Percentiles rank a stretch among this genome's conserved stretches.
Conservation (phyloP, 768 basidiomycete genomes). For the Suillus plorans region DNA sequence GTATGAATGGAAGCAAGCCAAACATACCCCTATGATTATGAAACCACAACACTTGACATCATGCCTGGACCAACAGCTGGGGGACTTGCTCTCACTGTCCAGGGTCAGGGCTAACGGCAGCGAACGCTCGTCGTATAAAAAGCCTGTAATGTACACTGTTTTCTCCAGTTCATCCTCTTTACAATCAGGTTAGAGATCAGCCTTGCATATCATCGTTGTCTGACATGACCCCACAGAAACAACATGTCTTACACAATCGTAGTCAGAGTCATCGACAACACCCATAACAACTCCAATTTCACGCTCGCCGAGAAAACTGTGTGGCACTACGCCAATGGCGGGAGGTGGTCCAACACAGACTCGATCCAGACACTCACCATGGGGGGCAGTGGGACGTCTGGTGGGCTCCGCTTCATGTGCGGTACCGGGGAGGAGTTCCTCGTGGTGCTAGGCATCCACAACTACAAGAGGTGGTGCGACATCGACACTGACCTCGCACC, state of each 20-base stretch:
- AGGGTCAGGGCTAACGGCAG: too few relatives aligned
- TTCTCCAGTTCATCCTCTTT: too few relatives aligned
- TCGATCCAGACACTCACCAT: constrained; percentile 30
- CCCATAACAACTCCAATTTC: not conserved
- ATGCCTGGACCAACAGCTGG: too few relatives aligned
- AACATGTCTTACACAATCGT: not conserved
- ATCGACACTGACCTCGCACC: constrained; percentile 31
- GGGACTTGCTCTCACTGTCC: too few relatives aligned
- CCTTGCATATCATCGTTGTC: not conserved
- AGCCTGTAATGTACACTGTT: too few relatives aligned
- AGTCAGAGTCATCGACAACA: not conserved
- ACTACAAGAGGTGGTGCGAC: constrained; percentile 40
- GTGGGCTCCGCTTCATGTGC: constrained; percentile 34
- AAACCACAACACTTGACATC: too few relatives aligned
- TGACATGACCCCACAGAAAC: not conserved
- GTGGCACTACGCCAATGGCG: constrained; percentile 6
- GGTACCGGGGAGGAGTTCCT: constrained; percentile 32
- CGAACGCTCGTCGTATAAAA: too few relatives aligned
- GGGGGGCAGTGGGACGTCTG: constrained; percentile 41
- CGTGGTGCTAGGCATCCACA: constrained; percentile 38
- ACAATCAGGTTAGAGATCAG: not conserved
- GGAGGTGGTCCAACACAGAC: constrained; percentile 29
- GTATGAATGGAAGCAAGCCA: too few relatives aligned
- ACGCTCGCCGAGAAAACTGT: not conserved
- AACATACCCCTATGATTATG: too few relatives aligned